Evolutionary conservation across 805 yeast genomes (phyloP), one percentile per base, ranked within the genome.

Genomic region (Starmerella roubikii): DNA sequence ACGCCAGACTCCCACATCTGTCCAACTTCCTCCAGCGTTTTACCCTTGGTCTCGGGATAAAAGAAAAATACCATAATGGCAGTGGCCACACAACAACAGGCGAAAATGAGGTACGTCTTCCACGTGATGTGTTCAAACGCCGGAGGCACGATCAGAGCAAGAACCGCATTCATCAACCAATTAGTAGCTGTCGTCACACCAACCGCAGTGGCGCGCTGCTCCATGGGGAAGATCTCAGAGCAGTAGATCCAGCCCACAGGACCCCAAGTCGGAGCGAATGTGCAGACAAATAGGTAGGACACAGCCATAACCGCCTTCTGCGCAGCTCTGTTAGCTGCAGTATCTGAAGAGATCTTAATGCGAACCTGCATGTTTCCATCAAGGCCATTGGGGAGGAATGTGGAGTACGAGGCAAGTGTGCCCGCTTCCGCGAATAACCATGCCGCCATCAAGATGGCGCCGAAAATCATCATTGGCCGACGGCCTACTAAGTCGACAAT

Each of bases 261-360:
- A 56, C 88, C 88, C 88, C 91, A 82, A 19, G 88, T 71, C 3
- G 81, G 67, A 9, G 91, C 93, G 62, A 79, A 78, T 56, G 76
- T 76, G 39, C 76, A 74, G 48, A 82, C 76, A 56, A 77, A 81
- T 44, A 70, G 47, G 56, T 74, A 72, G 6, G 66, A 58, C 50
- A 69, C 68, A 16, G 73, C 74, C 51, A 73, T 66, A 52, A 69
- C 61, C 32, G 64, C 68, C 55, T 67, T 64, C 37, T 66, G 62
- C 10, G 69, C 65, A 19, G 58, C 47, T 21, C 46, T 52, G 25
- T 60, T 46, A 21, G 44, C 42, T 8, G 34, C 38, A n/a, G 53
- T 46, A 21, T 45, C 42, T 8, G 34, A 37, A n/a, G 53, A 50
- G 27, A 50, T 51, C 30, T 37, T 40, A 34, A 51, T 46, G 13